Conservation (phyloP, 2,329 filamentous ascomycete genomes). For the Microsporum audouinii region DNA sequence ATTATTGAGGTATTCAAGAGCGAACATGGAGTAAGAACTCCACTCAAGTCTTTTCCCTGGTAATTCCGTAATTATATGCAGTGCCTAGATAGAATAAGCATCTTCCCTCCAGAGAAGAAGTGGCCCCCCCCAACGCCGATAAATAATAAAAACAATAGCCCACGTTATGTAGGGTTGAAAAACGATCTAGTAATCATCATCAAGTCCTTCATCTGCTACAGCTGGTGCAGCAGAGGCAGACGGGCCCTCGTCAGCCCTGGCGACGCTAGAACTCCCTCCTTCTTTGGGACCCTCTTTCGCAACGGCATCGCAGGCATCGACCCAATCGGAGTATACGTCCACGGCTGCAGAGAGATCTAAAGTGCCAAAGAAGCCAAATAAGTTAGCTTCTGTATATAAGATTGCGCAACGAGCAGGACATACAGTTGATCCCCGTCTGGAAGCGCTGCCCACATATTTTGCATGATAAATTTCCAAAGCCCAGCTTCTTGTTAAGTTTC, state of each 20-base stretch:
- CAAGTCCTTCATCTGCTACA: slow-evolving; percentile 24
- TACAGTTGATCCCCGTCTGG: slow-evolving; percentile 87
- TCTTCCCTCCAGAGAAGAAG: background rate
- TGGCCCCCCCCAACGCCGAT: background rate
- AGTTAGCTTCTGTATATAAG: background rate
- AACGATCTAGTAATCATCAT: slow-evolving; percentile 37
- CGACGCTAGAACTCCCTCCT: slow-evolving; percentile 1
- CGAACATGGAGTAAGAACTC: background rate
- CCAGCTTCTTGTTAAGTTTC: slow-evolving; percentile 86
- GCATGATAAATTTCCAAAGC: slow-evolving; percentile 74
- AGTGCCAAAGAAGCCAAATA: background rate
- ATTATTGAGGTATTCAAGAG: background rate
- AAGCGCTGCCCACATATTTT: slow-evolving; percentile 91
- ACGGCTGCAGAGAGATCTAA: slow-evolving; percentile 79
- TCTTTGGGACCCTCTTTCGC: slow-evolving; percentile 44
- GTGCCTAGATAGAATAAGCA: background rate
- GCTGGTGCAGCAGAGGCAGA: slow-evolving; percentile 5
- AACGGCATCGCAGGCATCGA: slow-evolving; percentile 77
- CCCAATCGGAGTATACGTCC: slow-evolving; percentile 96
- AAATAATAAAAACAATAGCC: slow-evolving; percentile 5
- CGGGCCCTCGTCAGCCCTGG: background rate
- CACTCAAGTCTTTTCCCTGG: background rate
- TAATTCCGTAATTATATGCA: background rate
- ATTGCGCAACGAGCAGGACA: background rate
- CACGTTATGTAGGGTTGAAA: background rate